Base-by-base conservation (phyloP, 331 rosid species). In the Rhamnella rubrinervis region DNA sequence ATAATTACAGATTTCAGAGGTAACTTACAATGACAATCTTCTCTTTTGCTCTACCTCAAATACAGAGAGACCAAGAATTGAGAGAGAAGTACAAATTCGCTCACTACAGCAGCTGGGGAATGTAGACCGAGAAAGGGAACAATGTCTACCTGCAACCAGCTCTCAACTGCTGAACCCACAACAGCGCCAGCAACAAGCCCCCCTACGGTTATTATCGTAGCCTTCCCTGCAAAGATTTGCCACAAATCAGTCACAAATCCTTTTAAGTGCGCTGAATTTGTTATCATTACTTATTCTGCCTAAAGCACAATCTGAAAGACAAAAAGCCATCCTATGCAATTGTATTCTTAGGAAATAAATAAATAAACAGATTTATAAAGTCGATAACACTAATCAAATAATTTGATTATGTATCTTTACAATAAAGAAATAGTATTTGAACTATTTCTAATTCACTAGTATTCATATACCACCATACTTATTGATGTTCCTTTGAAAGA, bases 51-150 rank as follows among this genome's bases (percentile, higher is more conserved):
- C 79, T 88, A 95, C 86, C 96, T 82, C 78, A 95, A 77, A 86
- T 81, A 95, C 83, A 95, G 81, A 69, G 98, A 95, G 75, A 89
- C 95, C 82, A 91, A 83, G 76, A 95, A 87, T 78, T 95, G 97
- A 66, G 95, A 91, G 63, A 95, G 19, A 44, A 95, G 81, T 66
- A 95, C 71, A 77, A 95, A 77, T 86, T 95, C 98, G 59, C 90
- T 83, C 65, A 91, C 87, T 76, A 95, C 88, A 57, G 96, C 90
- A 68, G 96, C 98, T 78, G 98, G 98, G 71, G 96, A 89, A 81
- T 84, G 93, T 68, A 95, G 77, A 73, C 97, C 98, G 62, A 95
- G 87, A 82, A 95, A 89, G 44, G 98, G 98, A 76, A 95, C 96
- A 66, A 95, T 66, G 80, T 95, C 98, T 28, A 95, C 98, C 78